These are phyloP conservation scores for Maudiozyma saulgeensis DNA, from an alignment of 805 yeast genomes.

Conservation along the genomic window DNA sequence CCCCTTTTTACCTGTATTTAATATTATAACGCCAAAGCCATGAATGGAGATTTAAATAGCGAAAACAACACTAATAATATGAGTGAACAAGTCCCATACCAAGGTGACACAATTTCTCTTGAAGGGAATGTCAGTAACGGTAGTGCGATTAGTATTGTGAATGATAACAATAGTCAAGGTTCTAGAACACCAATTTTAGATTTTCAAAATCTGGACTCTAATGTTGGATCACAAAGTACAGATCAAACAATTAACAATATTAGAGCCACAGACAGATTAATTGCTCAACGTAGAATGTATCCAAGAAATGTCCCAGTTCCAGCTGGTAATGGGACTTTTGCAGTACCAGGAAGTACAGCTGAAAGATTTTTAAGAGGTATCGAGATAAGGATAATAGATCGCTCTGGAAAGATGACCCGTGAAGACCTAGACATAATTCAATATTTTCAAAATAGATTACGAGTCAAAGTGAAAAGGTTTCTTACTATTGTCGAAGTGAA, in stretches of 20 bases:
- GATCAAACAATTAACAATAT: too few species aligned
- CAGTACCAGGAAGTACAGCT: too few species aligned
- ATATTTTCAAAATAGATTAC: constrained; percentile 17
- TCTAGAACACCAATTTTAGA: background rate
- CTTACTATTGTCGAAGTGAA: constrained; percentile 19
- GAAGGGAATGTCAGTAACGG: background rate
- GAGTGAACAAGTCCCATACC: background rate
- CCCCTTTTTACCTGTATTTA: too few species aligned
- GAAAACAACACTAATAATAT: too few species aligned
- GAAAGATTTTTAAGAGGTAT: too few species aligned
- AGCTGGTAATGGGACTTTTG: too few species aligned
- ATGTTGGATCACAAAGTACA: background rate
- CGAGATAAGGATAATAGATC: too few species aligned
- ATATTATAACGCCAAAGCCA: too few species aligned
- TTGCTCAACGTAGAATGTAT: too few species aligned
- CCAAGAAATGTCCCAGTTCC: too few species aligned
- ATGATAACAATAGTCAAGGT: background rate
- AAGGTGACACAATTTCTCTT: background rate
- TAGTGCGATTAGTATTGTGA: background rate
- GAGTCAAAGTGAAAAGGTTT: constrained; percentile 19
- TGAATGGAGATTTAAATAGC: too few species aligned
- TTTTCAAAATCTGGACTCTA: background rate
- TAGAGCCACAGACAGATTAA: too few species aligned
- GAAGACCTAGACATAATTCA: constrained; percentile 14
- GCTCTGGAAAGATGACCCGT: background rate